Base-by-base conservation (phyloP, 306 rosid genomes). In the Rubus parviflorus region DNA sequence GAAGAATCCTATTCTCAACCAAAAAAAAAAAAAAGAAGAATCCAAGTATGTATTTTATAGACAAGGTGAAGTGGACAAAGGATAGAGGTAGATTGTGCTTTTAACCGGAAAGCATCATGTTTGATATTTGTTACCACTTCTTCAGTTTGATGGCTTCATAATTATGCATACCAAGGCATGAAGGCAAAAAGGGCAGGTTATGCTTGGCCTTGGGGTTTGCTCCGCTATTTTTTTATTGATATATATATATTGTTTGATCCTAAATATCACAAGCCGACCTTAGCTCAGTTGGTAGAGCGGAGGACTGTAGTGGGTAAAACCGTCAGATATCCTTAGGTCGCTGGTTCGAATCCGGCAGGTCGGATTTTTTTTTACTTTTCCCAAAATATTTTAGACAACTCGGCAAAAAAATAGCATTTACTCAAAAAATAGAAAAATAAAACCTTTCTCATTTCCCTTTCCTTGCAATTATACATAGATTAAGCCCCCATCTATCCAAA, bases 221-320 rank as follows among this genome's bases (percentile, higher is more conserved):
- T 57, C 12, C 2, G 43, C 0, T 6, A 6, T 37, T 13, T 30
- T 4, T 1, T 3, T 62, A 14, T 4, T 9, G 2, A 56, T 48
- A 40, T 14, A 0, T 30, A 1, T 0, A 0, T 52, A n/a, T 1
- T 22, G 15, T 69, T 35, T 9, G 6, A 9, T 1, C 4, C 4
- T 0, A 0, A 0, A 0, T 0, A 1, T 0, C 54, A 3, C 9
- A 3, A 63, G 0, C 89, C 89, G 87, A 89, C 90, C 93, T 87
- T 89, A 89, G 90, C 93, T 89, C 90, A 87, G 84, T 87, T 86
- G 90, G 93, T 72, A 86, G 90, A 86, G 93, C 86, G 89, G 93
- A 89, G 89, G 89, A 89, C 89, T 89, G 90, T 89, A 85, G 90
- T 89, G 25, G 54, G 81, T 7, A 0, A 0, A 0, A 0, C 14